phyloP scores from a whole-genome alignment of 129 eudicot species.

The Erigeron canadensis region DNA sequence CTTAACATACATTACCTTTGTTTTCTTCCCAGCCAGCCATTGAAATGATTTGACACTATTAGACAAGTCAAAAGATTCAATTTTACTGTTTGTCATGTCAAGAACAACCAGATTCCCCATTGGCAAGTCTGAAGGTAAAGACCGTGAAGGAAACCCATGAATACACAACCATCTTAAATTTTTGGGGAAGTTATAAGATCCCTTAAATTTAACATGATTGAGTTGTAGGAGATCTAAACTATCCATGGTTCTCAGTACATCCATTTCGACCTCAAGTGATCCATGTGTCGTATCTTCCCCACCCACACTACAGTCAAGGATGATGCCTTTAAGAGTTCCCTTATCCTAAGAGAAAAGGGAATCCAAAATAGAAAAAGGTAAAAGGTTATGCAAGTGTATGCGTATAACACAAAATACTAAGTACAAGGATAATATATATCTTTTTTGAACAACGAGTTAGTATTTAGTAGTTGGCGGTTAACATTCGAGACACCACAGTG shows the following conservation, averaged over 20 bases:
- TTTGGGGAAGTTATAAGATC: conserved; percentile 23
- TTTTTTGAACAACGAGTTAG: no score
- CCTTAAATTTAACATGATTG: conserved; percentile 10
- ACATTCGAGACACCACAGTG: no score
- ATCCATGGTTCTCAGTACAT: conserved; percentile 24
- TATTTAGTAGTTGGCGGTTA: no score
- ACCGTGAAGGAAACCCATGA: conserved; percentile 16
- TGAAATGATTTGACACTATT: background rate
- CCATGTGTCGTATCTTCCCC: background rate
- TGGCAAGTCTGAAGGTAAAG: conserved; percentile 14
- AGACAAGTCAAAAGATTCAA: background rate
- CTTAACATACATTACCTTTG: conserved; percentile 4
- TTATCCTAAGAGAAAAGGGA: conserved; percentile 17
- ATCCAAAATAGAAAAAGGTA: background rate
- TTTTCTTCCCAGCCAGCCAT: background rate
- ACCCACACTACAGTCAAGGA: conserved; percentile 5
- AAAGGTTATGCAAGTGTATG: background rate
- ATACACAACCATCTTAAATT: conserved; percentile 33
- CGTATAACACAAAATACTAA: background rate
- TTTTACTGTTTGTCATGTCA: conserved; percentile 24
- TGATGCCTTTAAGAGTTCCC: background rate
- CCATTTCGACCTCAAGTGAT: conserved; percentile 12
- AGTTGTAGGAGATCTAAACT: conserved; percentile 26
- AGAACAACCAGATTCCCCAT: conserved; percentile 25
- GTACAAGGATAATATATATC: no score